Evolutionary conservation across 2,329 filamentous ascomycete species (phyloP).

Genomic region (Botryosphaeria dothidea): DNA sequence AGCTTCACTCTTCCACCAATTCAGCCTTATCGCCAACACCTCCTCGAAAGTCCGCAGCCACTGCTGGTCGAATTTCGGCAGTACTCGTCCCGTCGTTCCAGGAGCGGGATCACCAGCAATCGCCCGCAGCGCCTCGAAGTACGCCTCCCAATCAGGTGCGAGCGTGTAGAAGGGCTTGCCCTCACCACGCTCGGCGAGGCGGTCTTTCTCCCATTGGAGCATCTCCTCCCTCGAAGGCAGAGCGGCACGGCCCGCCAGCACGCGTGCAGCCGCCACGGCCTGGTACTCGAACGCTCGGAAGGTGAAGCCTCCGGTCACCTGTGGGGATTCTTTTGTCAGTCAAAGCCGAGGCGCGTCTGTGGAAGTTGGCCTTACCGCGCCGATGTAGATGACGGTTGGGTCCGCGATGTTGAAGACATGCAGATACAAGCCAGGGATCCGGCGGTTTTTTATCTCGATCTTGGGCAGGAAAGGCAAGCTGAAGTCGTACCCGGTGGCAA

Average conservation of each 20-base stretch:
- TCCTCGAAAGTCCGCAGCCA: neutral
- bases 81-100: neutral
- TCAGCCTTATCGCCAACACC: neutral
- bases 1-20: neutral
- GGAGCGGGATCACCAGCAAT: slow-evolving; percentile 20
- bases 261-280: slow-evolving; percentile 23
- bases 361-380: neutral
- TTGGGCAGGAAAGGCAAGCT: slow-evolving; percentile 21
- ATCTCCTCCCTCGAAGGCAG: slow-evolving; percentile 19
- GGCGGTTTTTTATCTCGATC: slow-evolving; percentile 17
- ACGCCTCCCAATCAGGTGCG: slow-evolving; percentile 23
- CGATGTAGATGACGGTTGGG: slow-evolving; percentile 20
- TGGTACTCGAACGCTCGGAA: slow-evolving; percentile 25
- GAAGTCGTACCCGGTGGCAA: slow-evolving; percentile 23
- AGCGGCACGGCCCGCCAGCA: slow-evolving; percentile 19
- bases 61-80: neutral
- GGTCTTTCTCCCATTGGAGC: slow-evolving; percentile 19
- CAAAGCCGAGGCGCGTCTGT: too few species aligned
- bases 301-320: slow-evolving; percentile 21
- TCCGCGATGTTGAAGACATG: slow-evolving; percentile 24
- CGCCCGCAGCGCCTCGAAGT: slow-evolving; percentile 21
- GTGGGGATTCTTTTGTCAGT: too few species aligned
- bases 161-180: slow-evolving; percentile 22
- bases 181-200: slow-evolving; percentile 19
- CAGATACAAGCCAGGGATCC: slow-evolving; percentile 22